Conservation (phyloP, 176 grass and related monocot genomes). For the Pontederia paniculata region DNA sequence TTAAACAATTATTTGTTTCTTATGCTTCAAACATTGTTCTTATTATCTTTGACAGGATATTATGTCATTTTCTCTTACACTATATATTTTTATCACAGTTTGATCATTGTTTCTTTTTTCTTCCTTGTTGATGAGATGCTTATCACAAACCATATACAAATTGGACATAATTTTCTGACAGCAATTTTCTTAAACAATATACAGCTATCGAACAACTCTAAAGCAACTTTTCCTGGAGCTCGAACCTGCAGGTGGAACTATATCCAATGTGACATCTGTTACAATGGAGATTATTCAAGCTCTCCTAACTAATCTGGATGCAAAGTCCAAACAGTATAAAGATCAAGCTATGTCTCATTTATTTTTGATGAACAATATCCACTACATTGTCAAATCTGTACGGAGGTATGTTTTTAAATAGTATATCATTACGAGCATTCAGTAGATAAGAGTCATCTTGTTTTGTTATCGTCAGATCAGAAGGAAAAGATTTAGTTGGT, state of each 20-base stretch:
- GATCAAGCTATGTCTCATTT: slow-evolving; percentile 74
- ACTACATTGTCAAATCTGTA: slow-evolving; percentile 88
- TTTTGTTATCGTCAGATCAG: slow-evolving; percentile 44
- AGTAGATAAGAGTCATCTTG: slow-evolving; percentile 1
- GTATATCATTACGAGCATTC: background rate
- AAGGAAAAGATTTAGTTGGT: slow-evolving; percentile 86
- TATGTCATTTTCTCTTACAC: no score
- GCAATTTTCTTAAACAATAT: slow-evolving; percentile 16
- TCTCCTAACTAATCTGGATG: slow-evolving; percentile 82
- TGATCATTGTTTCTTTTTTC: background rate
- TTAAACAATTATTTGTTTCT: no score
- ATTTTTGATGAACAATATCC: slow-evolving; percentile 99
- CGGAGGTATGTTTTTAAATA: slow-evolving; percentile 46
- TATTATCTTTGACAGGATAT: no score
- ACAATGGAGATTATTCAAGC: slow-evolving; percentile 98
- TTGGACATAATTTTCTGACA: background rate
- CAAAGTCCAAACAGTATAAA: slow-evolving; percentile 88
- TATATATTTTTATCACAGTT: no score
- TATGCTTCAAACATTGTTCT: no score
- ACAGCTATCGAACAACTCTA: slow-evolving; percentile 86
- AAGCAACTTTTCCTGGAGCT: slow-evolving; percentile 92
- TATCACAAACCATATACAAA: background rate
- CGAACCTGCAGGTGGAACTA: slow-evolving; percentile 63
- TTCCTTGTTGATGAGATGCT: slow-evolving; percentile 7
- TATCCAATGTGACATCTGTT: slow-evolving; percentile 67